Evolutionary conservation across 805 yeast species (phyloP).

Genomic region (Candida silvatica): DNA sequence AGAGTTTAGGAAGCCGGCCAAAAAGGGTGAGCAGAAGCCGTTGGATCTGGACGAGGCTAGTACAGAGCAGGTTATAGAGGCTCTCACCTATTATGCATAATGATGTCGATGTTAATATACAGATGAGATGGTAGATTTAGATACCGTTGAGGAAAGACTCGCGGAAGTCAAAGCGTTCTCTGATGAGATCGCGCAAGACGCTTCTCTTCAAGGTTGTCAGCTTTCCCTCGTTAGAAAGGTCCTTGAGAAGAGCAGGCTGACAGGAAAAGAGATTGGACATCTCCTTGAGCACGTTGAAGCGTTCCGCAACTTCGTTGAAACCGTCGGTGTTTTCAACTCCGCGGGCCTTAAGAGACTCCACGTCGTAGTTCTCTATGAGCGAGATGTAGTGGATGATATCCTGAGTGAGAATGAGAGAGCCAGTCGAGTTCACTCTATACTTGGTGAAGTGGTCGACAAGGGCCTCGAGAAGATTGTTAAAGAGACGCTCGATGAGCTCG

Average conservation of each 20-base stretch:
- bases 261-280: slow-evolving; percentile 80
- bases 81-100: slow-evolving; percentile 1
- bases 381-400: slow-evolving; percentile 72
- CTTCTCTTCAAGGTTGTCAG: slow-evolving; percentile 56
- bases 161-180: slow-evolving; percentile 63
- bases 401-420: slow-evolving; percentile 74
- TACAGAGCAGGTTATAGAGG: not conserved
- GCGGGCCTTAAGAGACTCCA: slow-evolving; percentile 2
- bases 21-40: slow-evolving; percentile 3
- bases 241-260: slow-evolving; percentile 68
- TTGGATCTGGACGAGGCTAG: not conserved
- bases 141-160: slow-evolving; percentile 30
- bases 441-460: slow-evolving; percentile 68
- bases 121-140: slow-evolving; percentile 4
- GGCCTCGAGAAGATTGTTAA: slow-evolving; percentile 31
- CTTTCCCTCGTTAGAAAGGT: slow-evolving; percentile 76
- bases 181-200: slow-evolving; percentile 55
- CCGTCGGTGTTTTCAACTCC: slow-evolving; percentile 10
- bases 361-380: slow-evolving; percentile 14
- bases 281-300: slow-evolving; percentile 49
- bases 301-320: slow-evolving; percentile 36
- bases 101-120: slow-evolving; percentile 2
- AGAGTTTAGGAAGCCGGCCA: slow-evolving; percentile 11
- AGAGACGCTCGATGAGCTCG: slow-evolving; percentile 14
- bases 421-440: slow-evolving; percentile 68